Conservation (phyloP, 306 rosid species). For the Dalbergia oliveri region DNA sequence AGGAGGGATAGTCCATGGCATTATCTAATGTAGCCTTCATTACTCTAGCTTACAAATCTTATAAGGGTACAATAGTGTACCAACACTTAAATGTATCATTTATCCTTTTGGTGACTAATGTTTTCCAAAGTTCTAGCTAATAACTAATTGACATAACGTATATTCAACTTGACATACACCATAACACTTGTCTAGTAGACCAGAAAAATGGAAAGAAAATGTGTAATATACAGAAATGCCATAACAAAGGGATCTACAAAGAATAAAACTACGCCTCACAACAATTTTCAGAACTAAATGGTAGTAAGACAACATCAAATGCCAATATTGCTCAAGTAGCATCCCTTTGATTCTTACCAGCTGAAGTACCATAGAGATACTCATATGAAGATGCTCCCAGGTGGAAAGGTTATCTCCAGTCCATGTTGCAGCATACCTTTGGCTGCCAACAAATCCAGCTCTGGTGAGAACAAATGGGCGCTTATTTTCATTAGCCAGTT, state of each 20-base stretch:
- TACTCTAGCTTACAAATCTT: slow-evolving; percentile 28
- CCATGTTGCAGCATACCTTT: slow-evolving; percentile 96
- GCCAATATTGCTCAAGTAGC: slow-evolving; percentile 36
- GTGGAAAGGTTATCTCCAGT: slow-evolving; percentile 93
- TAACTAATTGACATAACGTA: slow-evolving; percentile 34
- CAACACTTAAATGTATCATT: slow-evolving; percentile 8
- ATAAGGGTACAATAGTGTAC: neutral
- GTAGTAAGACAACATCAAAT: slow-evolving; percentile 24
- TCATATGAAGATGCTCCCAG: slow-evolving; percentile 99
- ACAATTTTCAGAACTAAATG: slow-evolving; percentile 29
- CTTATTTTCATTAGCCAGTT: slow-evolving; percentile 67
- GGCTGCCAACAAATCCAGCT: slow-evolving; percentile 96
- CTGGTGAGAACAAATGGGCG: slow-evolving; percentile 98
- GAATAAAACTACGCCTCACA: slow-evolving; percentile 22
- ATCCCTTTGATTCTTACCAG: slow-evolving; percentile 66
- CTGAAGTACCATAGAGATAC: slow-evolving; percentile 95
- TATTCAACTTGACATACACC: slow-evolving; percentile 10
- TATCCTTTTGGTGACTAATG: slow-evolving; percentile 20
- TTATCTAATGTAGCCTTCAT: neutral
- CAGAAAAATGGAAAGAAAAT: slow-evolving; percentile 15
- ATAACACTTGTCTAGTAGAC: neutral
- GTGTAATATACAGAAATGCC: slow-evolving; percentile 3
- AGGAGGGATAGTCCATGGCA: slow-evolving; percentile 21
- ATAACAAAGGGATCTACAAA: slow-evolving; percentile 18
- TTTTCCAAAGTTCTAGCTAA: slow-evolving; percentile 34